These are phyloP conservation scores for Schizochytrium sp. DNA, from an alignment of 108 stramenopile genomes.

Conservation along the genomic window DNA sequence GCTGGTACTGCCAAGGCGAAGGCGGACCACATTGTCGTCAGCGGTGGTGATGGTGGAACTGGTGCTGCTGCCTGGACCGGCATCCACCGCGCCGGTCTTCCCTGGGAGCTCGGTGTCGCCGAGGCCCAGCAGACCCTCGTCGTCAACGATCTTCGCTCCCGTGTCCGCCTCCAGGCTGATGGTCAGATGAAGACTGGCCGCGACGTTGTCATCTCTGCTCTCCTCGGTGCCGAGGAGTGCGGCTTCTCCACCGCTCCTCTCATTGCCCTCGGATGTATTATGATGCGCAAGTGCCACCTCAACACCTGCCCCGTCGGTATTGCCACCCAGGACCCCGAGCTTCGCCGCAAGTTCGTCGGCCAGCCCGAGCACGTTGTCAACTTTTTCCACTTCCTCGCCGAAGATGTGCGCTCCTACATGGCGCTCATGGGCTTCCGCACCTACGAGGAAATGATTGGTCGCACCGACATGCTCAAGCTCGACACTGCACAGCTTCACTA, in stretches of 20 bases:
- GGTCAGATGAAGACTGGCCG: slow-evolving; percentile 86
- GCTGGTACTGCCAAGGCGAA: slow-evolving; percentile 92
- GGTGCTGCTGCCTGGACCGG: slow-evolving; percentile 91
- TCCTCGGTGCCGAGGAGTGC: slow-evolving; percentile 84
- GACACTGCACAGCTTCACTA: slow-evolving; percentile 55
- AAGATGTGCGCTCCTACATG: slow-evolving; percentile 89
- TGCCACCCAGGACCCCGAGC: slow-evolving; percentile 91
- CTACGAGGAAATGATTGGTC: slow-evolving; percentile 88
- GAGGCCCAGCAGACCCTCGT: slow-evolving; percentile 89
- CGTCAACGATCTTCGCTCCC: slow-evolving; percentile 76
- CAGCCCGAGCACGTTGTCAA: slow-evolving; percentile 94
- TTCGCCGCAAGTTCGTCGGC: slow-evolving; percentile 82
- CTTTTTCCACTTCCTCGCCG: slow-evolving; percentile 88
- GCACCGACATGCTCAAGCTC: slow-evolving; percentile 80
- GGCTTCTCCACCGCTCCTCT: slow-evolving; percentile 84
- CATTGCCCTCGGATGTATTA: slow-evolving; percentile 88
- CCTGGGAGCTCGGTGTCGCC: slow-evolving; percentile 89
- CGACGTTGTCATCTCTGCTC: slow-evolving; percentile 81
- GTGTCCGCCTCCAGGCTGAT: slow-evolving; percentile 81
- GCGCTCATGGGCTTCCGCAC: slow-evolving; percentile 82
- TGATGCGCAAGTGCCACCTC: slow-evolving; percentile 94
- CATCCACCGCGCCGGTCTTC: slow-evolving; percentile 79
- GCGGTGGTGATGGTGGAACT: slow-evolving; percentile 88
- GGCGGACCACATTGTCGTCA: slow-evolving; percentile 81
- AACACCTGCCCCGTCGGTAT: slow-evolving; percentile 94